Base-by-base conservation (phyloP, 177 flowering plant genomes). In the Tripterygium wilfordii region DNA sequence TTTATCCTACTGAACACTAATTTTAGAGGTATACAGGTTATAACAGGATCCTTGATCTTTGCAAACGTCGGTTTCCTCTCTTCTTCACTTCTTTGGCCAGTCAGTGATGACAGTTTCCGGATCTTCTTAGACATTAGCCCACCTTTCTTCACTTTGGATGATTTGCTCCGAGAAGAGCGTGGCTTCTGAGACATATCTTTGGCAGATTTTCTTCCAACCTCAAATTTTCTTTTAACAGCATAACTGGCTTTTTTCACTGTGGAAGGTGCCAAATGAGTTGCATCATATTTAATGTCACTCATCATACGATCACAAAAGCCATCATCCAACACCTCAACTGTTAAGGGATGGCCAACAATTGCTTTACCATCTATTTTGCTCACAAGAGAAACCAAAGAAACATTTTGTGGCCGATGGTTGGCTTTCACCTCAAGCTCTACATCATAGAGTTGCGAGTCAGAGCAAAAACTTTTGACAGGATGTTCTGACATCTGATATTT, bases 311-410 rank as follows among this genome's bases (percentile, higher is more conserved):
- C 85, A 60, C 63, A 75, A 48, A 37, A 54, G 16, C 82, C 82
- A 42, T 80, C 79, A 25, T 71, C 80, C 57, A 79, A 53, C 31
- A 54, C 68, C 56, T 83, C 95, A 31, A 88, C 76, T 0, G 80
- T 53, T 33, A 88, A 57, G 28, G 96, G 92, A 63, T 82, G 92
- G 2, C 98, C 98, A 7, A 82, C 58, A 26, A 91, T 80, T 17
- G 98, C 86, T 66, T 77, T 78, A 14, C 90, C 83, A 55, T 72
- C 72, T 61, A 82, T 53, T 62, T 78, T 88, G 71, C 96, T 85
- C 96, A 80, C 72, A 10, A 88, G 77, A 25, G 98, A 91, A 45
- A 88, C 83, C 51, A 83, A 62, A 3, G 98, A 95, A 20, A 83
- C 92, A 56, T 71, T 80, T 36, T 69, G 75, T 28, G 83, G 75